Percentiles rank a stretch among this genome's conserved stretches.
Evolutionary conservation across 2,329 filamentous ascomycete species (phyloP).

Genomic region (Chrysoporthe puriensis): DNA sequence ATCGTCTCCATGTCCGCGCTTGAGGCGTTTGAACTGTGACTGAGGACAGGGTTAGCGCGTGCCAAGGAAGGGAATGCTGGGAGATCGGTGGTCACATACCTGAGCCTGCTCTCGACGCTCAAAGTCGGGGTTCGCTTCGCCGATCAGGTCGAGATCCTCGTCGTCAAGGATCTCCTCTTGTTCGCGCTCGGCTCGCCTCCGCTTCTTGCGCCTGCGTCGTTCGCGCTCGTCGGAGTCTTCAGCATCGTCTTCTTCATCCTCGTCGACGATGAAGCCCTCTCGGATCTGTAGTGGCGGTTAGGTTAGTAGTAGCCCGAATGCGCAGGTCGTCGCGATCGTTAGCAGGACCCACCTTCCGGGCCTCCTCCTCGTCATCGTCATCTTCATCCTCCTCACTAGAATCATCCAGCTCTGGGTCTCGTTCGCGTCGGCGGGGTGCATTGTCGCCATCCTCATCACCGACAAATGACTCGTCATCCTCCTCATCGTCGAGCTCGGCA

Average conservation of each 20-base stretch:
- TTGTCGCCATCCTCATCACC: conserved; percentile 78
- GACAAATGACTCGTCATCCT: conserved; percentile 82
- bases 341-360: conserved; percentile 61
- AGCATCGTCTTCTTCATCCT: conserved; percentile 76
- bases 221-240: conserved; percentile 58
- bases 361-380: conserved; percentile 87
- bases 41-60: conserved; percentile 41
- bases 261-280: conserved; percentile 95
- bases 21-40: conserved; percentile 95
- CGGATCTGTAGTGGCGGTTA: conserved; percentile 63
- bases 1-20: conserved; percentile 83
- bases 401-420: conserved; percentile 67
- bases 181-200: conserved; percentile 74
- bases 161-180: conserved; percentile 91
- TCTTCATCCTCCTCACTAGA: conserved; percentile 93
- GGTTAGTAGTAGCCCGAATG: conserved; percentile 11
- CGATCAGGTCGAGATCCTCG: conserved; percentile 94
- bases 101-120: conserved; percentile 58
- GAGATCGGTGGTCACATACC: conserved; percentile 10
- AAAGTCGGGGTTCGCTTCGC: conserved; percentile 74
- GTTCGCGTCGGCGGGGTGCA: conserved; percentile 57
- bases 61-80: not conserved
- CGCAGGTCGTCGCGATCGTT: not conserved
- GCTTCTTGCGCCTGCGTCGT: conserved; percentile 73
- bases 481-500: conserved; percentile 84